These are phyloP conservation scores for Camelina neglecta DNA, from an alignment of 345 rosid genomes.

Conservation along the genomic window DNA sequence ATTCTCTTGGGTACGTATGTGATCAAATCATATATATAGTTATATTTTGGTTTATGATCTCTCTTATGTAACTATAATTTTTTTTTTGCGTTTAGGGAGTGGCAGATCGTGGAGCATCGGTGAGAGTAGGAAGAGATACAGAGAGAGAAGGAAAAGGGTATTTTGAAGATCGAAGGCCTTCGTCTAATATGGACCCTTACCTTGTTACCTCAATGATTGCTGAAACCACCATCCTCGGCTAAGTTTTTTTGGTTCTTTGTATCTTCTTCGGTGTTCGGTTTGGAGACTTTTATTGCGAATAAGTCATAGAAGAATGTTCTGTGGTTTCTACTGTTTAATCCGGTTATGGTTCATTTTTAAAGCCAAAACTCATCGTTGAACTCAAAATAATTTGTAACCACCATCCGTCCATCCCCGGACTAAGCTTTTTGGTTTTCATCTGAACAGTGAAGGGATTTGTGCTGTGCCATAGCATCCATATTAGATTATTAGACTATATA, in stretches of 20 bases:
- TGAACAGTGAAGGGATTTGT: not conserved
- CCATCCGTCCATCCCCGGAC: not conserved
- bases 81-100: constrained; percentile 64
- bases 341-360: not conserved
- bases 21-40: not conserved
- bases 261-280: not conserved
- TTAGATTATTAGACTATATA: too few relatives aligned
- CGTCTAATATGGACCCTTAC: constrained; percentile 86
- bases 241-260: constrained; percentile 5
- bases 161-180: constrained; percentile 82
- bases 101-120: constrained; percentile 73
- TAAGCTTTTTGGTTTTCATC: not conserved
- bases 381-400: not conserved
- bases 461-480: not conserved
- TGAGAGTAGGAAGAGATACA: constrained; percentile 78
- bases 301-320: not conserved
- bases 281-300: constrained; percentile 3
- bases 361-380: not conserved
- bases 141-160: constrained; percentile 80
- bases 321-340: not conserved
- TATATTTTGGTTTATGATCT: not conserved
- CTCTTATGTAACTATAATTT: not conserved
- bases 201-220: constrained; percentile 78
- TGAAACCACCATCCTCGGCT: constrained; percentile 62
- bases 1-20: constrained; percentile 80